These are phyloP conservation scores for Gossypium anomalum DNA, from an alignment of 345 rosid genomes.

Conservation along the genomic window DNA sequence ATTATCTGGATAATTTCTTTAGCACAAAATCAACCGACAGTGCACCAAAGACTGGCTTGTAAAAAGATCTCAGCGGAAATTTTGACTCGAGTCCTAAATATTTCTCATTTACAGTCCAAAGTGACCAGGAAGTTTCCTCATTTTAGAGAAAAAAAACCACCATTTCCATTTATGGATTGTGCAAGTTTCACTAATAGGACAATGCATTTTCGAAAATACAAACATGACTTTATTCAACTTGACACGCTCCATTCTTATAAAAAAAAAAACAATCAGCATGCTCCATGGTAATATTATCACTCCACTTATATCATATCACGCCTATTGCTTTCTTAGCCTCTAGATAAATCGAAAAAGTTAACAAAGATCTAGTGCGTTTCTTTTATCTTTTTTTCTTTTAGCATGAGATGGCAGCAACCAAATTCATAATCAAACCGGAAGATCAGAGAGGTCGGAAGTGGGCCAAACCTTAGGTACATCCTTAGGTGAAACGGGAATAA, in stretches of 20 bases:
- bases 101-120: not conserved
- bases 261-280: not conserved
- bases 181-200: not conserved
- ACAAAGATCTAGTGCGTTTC: not conserved
- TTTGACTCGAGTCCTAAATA: not conserved
- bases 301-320: not conserved
- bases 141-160: not conserved
- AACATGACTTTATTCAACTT: not conserved
- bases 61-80: not conserved
- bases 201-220: not conserved
- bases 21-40: not conserved
- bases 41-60: not conserved
- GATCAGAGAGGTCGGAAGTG: slow-evolving; percentile 8
- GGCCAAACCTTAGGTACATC: slow-evolving; percentile 35
- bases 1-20: not conserved
- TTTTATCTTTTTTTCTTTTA: not conserved
- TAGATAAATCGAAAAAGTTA: not conserved
- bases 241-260: not conserved
- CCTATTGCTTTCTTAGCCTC: not conserved
- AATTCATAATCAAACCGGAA: not conserved
- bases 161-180: not conserved
- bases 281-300: not conserved
- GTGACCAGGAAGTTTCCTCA: not conserved
- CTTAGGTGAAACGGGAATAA: not conserved
- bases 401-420: slow-evolving; percentile 1